These are phyloP conservation scores for Calendula officinalis DNA, from an alignment of 129 eudicot species.

Conservation along the genomic window DNA sequence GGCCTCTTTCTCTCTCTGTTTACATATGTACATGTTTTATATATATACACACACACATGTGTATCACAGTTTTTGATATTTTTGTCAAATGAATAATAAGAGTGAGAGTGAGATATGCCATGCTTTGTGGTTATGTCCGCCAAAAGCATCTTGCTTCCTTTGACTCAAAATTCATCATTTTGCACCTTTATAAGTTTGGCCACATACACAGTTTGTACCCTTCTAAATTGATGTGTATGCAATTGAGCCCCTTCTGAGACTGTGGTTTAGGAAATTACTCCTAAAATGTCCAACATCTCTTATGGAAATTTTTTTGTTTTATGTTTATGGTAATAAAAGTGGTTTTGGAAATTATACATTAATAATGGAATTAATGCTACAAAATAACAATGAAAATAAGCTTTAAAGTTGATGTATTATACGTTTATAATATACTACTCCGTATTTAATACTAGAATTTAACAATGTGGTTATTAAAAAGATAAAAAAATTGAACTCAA, in stretches of 20 bases:
- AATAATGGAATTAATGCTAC: no score
- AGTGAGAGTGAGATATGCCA: slow-evolving; percentile 35
- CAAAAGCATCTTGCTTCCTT: slow-evolving; percentile 36
- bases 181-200: slow-evolving; percentile 31
- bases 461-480: no score
- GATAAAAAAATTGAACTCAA: no score
- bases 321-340: no score
- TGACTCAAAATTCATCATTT: slow-evolving; percentile 39
- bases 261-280: no score
- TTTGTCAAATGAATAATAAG: slow-evolving; percentile 30
- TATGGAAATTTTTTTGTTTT: neutral
- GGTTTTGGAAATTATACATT: no score
- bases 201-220: slow-evolving; percentile 15
- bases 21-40: neutral
- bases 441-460: no score
- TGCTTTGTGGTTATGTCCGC: slow-evolving; percentile 41
- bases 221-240: neutral
- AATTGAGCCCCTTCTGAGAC: slow-evolving; percentile 10
- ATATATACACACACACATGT: slow-evolving; percentile 16
- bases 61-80: slow-evolving; percentile 35
- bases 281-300: neutral
- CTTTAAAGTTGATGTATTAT: no score
- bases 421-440: no score
- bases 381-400: no score
- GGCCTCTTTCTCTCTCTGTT: slow-evolving; percentile 8